Evolutionary conservation across 768 basidiomycete genomes (phyloP), one percentile per base, ranked within the genome.

Genomic region (Mycena belliarum): DNA sequence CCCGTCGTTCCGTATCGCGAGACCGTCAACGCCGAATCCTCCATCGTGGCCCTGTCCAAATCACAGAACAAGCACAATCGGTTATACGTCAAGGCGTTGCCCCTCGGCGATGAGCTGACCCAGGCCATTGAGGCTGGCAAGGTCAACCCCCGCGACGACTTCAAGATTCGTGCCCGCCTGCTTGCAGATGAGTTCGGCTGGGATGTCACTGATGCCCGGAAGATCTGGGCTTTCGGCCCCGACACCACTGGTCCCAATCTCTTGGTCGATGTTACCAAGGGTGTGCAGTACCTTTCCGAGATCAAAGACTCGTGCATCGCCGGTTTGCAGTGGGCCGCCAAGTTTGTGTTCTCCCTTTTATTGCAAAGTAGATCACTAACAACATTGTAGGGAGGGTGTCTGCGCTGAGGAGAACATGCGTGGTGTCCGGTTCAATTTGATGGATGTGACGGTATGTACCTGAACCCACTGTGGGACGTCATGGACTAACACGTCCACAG

Each of bases 11-110:
- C 89, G 49, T 98, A 98, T 80, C 84, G 94, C 73, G 97, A 98
- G 83, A 98, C 97, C 20, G 95, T 99, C 75, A 93, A 87, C 77
- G 77, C 93, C 53, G 95, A 98, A 77, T 98, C 97, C 11, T 86
- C 87, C 51, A 98, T 98, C 67, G 88, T 93, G 65, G 97, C 97
- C 28, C 82, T 99, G 38, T 98, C 97, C 57, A 99, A 99, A 76
- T 98, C 97, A 18, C 97, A 98, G 80, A 98, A 99, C 85, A 99
- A 98, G 84, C 97, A 99, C 87, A 99, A 99, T 75, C 92, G 97
- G 79, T 82, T 99, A 53, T 99, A 88, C 76, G 83, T 88, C 63
- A 95, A 95, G 82, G 97, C 97, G 33, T 63, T 87, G 79, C 97
- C 97, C 35, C 72, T 99, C 52, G 94, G 92, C 23, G 97, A 99